Conservation (phyloP, 2,329 filamentous ascomycete species). For the Camptophora hylomeconis region DNA sequence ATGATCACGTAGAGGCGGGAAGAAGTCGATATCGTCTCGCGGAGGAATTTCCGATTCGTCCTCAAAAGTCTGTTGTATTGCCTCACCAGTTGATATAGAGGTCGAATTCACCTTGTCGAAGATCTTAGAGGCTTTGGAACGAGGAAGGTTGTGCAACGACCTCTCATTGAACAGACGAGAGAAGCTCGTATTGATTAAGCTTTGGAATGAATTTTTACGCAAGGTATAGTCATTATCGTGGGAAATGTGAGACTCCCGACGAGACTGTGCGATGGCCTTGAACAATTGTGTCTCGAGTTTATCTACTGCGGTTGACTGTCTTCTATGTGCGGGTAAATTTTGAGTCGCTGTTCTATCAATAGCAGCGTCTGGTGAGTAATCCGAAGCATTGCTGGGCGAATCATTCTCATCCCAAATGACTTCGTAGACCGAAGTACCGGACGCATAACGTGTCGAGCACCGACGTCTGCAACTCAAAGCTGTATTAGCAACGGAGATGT, state of each 20-base stretch:
- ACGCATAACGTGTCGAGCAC: conserved; percentile 14
- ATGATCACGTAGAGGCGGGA: conserved; percentile 10
- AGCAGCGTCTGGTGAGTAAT: too few relatives aligned
- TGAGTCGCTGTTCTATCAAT: too few relatives aligned
- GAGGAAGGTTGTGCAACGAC: conserved; percentile 8
- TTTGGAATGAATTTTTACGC: too few relatives aligned
- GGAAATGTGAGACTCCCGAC: neutral
- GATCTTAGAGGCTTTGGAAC: conserved; percentile 6
- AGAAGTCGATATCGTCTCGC: conserved; percentile 11
- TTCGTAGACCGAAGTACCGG: conserved; percentile 12
- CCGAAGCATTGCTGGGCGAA: too few relatives aligned
- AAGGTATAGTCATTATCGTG: neutral
- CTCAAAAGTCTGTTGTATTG: conserved; percentile 2
- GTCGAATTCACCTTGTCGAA: neutral
- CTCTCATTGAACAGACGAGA: conserved; percentile 8
- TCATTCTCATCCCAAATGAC: conserved; percentile 16
- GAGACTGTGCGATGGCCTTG: conserved; percentile 7
- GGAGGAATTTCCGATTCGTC: conserved; percentile 2
- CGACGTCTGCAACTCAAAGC: too few relatives aligned
- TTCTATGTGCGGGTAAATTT: too few relatives aligned
- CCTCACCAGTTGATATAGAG: neutral
- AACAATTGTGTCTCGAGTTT: conserved; percentile 11
- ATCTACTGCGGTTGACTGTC: conserved; percentile 7
- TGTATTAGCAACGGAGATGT: too few relatives aligned
- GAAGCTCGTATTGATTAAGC: conserved; percentile 6